These are phyloP conservation scores for Castanospermum australe DNA, from an alignment of 306 rosid species.

Conservation along the genomic window DNA sequence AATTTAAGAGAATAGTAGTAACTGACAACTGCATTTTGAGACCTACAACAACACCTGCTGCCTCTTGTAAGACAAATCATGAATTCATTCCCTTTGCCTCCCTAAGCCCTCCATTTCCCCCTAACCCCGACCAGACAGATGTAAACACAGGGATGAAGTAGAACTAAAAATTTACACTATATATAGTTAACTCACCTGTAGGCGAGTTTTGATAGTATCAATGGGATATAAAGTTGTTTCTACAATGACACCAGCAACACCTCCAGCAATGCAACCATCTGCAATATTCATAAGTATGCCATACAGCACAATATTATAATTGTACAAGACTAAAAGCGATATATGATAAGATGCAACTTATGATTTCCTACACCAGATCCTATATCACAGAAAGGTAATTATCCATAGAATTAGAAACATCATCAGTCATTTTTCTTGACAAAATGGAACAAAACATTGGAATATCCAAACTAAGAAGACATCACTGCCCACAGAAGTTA, in stretches of 20 bases:
- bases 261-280: slow-evolving; percentile 97
- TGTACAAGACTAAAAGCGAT: not conserved
- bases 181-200: slow-evolving; percentile 65
- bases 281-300: slow-evolving; percentile 38
- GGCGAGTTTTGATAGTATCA: slow-evolving; percentile 94
- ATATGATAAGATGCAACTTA: not conserved
- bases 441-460: not conserved
- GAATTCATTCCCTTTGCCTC: not conserved
- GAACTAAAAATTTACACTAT: not conserved
- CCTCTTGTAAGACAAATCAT: not conserved
- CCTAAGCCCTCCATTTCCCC: not conserved
- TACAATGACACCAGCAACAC: slow-evolving; percentile 84
- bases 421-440: not conserved
- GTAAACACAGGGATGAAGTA: not conserved
- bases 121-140: not conserved
- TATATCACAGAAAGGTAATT: not conserved
- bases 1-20: not conserved
- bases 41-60: not conserved
- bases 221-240: slow-evolving; percentile 92
- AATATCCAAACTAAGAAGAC: slow-evolving; percentile 30
- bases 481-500: not conserved
- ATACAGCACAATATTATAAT: not conserved
- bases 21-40: not conserved
- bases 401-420: not conserved
- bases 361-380: not conserved